Base-by-base conservation (phyloP, 495 filamentous ascomycete species). In the Xylaria bambusicola region DNA sequence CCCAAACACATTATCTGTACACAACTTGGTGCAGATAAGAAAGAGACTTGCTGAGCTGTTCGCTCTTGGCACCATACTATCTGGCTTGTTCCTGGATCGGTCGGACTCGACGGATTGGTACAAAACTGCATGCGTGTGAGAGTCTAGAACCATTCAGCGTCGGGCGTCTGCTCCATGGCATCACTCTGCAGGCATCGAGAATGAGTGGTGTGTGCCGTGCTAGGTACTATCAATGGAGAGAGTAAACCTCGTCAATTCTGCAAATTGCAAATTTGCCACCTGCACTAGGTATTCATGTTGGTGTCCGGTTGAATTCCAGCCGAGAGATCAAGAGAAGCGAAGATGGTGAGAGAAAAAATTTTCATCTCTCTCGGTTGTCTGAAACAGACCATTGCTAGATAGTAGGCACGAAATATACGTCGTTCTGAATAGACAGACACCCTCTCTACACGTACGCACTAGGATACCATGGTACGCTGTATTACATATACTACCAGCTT, bases 111-210 rank as follows among this genome's bases (percentile, higher is more conserved):
- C 40, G 9, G 17, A 35, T 52, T 42, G 18, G 35, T 20, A 12
- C 44, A 31, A 26, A 36, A 35, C 35, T 20, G 36, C 12, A 17
- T 12, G 33, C 15, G 44, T 51, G 35, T 40, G n/a, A 6, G 56
- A 48, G 53, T 56, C 53, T 56, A 48, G 53, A 58, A 58, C 44
- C 41, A 56, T 26, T 56, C 27, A 41, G 5, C 27, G 15, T 12
- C 18, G 7, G 41, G 27, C 41, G 12, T 47, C 27, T 27, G 45
- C 55, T 15, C 36, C 45, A 44, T 45, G 47, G 46, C 56, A 59
- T 59, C 55, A 58, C 33, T 40, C 15, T 58, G 55, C 55, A 58
- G 55, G 53, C 53, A 44, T 56, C 31, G 42, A 33, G 26, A 24
- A 38, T 36, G 53, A 24, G 26, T 36, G 53, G 44, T 17, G 41